A percentile compares a stretch with the other conserved stretches of the same genome.
Evolutionary conservation across 352 stramenopile species (phyloP).

Genomic region (Halophytophthora batemanensis): DNA sequence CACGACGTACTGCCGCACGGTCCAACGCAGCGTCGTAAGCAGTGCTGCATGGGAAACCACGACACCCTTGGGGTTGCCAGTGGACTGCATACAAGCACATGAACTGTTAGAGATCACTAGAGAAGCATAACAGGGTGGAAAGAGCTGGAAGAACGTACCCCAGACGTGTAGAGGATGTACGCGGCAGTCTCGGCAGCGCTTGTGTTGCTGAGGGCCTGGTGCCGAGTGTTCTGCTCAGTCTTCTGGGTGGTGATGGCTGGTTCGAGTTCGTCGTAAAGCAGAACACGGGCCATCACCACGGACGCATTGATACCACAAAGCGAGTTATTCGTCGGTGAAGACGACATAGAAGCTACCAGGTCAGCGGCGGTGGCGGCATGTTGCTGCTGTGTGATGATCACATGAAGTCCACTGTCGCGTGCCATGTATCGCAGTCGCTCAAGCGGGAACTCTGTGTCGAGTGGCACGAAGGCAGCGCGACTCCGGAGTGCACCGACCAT

Average conservation of each 20-base stretch:
- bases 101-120: neutral
- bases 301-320: neutral
- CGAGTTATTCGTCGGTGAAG: neutral
- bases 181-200: constrained; percentile 15
- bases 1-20: constrained; percentile 51
- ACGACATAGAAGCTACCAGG: constrained; percentile 5
- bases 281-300: constrained; percentile 8
- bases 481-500: constrained; percentile 39
- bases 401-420: constrained; percentile 31
- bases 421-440: constrained; percentile 53
- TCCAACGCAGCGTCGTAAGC: constrained; percentile 57
- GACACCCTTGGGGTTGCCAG: constrained; percentile 68
- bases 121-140: neutral
- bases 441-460: constrained; percentile 45
- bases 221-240: neutral
- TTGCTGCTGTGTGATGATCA: constrained; percentile 39
- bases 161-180: constrained; percentile 78
- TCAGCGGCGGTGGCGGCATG: constrained; percentile 17
- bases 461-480: constrained; percentile 37
- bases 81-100: constrained; percentile 28
- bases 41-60: constrained; percentile 57
- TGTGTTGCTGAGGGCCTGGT: neutral
- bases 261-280: constrained; percentile 35
- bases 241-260: neutral
- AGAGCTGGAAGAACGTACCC: constrained; percentile 19